Evolutionary conservation across 257 asterid species (phyloP).

Genomic region (Rhazya stricta): DNA sequence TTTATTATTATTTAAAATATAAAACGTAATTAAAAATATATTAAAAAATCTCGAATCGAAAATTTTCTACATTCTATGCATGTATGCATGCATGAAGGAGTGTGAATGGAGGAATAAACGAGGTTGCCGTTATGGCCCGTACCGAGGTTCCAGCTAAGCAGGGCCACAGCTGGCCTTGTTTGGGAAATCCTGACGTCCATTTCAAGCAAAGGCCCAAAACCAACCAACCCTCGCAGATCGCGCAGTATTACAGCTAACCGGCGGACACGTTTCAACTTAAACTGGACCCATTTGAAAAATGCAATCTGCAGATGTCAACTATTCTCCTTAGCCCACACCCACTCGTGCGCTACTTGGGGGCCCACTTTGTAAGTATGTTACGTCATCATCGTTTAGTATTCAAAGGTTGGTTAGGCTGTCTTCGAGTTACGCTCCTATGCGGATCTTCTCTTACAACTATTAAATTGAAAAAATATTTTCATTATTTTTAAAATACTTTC

Average conservation of each 20-base stretch:
- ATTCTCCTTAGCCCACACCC: neutral
- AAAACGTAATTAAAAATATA: no score
- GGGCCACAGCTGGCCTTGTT: neutral
- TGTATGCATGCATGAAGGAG: no score
- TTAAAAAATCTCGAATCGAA: no score
- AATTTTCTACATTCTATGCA: no score
- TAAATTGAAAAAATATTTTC: no score
- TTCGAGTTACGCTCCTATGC: neutral
- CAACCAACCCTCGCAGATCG: neutral
- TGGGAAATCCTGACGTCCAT: neutral
- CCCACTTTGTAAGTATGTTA: neutral
- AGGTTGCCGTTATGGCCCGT: no score
- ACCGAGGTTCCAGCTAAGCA: neutral
- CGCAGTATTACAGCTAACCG: neutral
- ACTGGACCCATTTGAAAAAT: neutral
- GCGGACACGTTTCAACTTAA: constrained; percentile 1
- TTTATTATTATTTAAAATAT: no score
- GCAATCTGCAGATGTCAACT: neutral
- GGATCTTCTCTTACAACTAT: no score
- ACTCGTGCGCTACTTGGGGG: constrained; percentile 10
- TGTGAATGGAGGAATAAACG: no score
- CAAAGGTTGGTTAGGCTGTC: neutral
- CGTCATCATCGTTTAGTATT: neutral
- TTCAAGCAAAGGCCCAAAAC: neutral
- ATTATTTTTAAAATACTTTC: no score